Evolutionary conservation across 495 filamentous ascomycete species (phyloP).

Genomic region (Hyaloscypha variabilis): DNA sequence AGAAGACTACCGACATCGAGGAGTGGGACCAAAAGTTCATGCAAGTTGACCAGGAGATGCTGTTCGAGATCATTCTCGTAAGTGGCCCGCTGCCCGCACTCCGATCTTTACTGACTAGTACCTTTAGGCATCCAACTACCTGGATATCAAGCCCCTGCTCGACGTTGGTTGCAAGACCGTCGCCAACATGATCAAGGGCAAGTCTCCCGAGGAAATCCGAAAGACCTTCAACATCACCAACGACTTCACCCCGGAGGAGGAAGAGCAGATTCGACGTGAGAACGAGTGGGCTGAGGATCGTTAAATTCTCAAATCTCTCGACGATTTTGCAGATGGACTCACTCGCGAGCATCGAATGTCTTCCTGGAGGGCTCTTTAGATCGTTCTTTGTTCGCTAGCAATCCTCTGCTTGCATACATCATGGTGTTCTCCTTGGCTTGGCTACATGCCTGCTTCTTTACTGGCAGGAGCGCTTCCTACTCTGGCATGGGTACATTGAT

Average conservation of each 20-base stretch:
- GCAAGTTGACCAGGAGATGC: conserved; percentile 99
- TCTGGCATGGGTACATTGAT: conserved; percentile 5
- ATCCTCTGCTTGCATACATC: conserved; percentile 13
- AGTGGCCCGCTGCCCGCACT: conserved; percentile 36
- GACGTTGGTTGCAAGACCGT: conserved; percentile 86
- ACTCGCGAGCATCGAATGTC: background rate
- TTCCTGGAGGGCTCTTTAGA: background rate
- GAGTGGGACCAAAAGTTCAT: conserved; percentile 99
- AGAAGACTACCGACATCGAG: conserved; percentile 98
- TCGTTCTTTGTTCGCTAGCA: background rate
- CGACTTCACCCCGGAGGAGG: conserved; percentile 81
- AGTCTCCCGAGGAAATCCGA: conserved; percentile 78
- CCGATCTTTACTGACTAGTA: conserved; percentile 3
- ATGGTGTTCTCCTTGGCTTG: conserved; percentile 11
- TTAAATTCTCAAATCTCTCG: conserved; percentile 32
- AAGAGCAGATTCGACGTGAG: conserved; percentile 81
- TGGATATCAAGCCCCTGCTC: conserved; percentile 81
- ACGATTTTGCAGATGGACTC: background rate
- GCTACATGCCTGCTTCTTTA: background rate
- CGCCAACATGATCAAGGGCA: conserved; percentile 88
- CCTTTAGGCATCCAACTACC: conserved; percentile 68
- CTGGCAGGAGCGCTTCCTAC: background rate
- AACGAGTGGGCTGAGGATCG: conserved; percentile 85
- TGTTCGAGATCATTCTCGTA: conserved; percentile 98
- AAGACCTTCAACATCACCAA: conserved; percentile 87